These are phyloP conservation scores for Agapanthus africanus DNA, from an alignment of 106 monocot genomes.

Conservation along the genomic window DNA sequence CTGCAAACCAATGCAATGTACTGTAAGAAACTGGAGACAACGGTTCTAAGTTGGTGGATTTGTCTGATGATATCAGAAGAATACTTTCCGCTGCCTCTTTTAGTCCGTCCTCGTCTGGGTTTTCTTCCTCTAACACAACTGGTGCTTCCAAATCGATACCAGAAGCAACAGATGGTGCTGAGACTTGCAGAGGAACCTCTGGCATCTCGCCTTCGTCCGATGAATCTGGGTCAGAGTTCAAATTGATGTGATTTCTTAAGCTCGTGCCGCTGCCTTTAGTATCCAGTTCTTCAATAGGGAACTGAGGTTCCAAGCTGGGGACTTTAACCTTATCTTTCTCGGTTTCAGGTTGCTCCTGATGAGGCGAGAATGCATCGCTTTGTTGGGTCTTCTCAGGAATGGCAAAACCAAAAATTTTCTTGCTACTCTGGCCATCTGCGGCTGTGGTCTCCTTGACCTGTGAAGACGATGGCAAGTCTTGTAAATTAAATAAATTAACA, in stretches of 20 bases:
- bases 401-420: conserved; percentile 19
- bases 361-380: not conserved
- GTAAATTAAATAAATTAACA: not conserved
- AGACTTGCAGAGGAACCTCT: not conserved
- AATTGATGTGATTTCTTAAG: conserved; percentile 26
- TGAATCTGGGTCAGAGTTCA: conserved; percentile 31
- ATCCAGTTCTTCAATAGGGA: not conserved
- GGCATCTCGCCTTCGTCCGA: conserved; percentile 13
- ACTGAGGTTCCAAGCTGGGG: not conserved
- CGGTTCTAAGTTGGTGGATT: not conserved
- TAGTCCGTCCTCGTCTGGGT: conserved; percentile 11
- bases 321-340: not conserved
- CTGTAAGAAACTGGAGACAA: not conserved
- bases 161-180: conserved; percentile 6
- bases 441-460: conserved; percentile 1
- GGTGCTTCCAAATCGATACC: conserved; percentile 45
- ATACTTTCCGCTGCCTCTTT: conserved; percentile 52
- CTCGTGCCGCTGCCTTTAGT: not conserved
- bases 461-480: conserved; percentile 10
- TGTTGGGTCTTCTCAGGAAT: conserved; percentile 13
- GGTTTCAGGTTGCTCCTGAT: not conserved
- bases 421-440: not conserved
- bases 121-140: not conserved
- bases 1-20: conserved; percentile 51
- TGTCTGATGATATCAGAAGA: conserved; percentile 27